A percentile compares a stretch with the other conserved stretches of the same genome.
Evolutionary conservation across 345 rosid species (phyloP).

Genomic region (Eucalyptus cloeziana): DNA sequence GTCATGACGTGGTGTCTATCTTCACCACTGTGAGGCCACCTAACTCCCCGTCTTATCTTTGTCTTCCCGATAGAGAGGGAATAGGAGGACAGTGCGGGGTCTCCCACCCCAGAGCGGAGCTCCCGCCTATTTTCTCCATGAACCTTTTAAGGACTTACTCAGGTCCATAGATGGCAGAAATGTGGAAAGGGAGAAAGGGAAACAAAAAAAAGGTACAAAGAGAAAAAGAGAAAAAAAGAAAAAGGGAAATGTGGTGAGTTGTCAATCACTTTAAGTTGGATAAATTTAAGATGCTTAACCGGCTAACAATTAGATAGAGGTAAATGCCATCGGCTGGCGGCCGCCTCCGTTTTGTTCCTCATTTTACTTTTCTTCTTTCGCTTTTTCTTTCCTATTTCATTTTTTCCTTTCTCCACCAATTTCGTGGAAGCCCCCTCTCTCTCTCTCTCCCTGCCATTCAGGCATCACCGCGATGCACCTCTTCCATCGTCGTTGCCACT

Average conservation of each 20-base stretch:
- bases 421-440: not conserved
- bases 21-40: too few species aligned
- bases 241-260: not conserved
- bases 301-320: not conserved
- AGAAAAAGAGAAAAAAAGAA: not conserved
- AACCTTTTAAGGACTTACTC: too few species aligned
- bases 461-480: not conserved
- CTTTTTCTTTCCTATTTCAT: not conserved
- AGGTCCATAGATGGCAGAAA: not conserved
- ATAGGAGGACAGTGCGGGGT: too few species aligned
- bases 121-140: too few species aligned
- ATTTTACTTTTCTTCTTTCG: not conserved
- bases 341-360: not conserved
- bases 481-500: not conserved
- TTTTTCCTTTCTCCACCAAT: not conserved
- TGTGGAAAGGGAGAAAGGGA: not conserved
- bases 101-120: too few species aligned
- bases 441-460: not conserved
- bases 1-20: too few species aligned
- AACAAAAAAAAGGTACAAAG: not conserved
- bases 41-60: too few species aligned
- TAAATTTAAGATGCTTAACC: not conserved
- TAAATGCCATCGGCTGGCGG: not conserved
- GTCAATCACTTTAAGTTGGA: not conserved
- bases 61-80: too few species aligned